These are phyloP conservation scores for Papiliotrema terrestris DNA, from an alignment of 1,284 basidiomycete species.

Conservation along the genomic window DNA sequence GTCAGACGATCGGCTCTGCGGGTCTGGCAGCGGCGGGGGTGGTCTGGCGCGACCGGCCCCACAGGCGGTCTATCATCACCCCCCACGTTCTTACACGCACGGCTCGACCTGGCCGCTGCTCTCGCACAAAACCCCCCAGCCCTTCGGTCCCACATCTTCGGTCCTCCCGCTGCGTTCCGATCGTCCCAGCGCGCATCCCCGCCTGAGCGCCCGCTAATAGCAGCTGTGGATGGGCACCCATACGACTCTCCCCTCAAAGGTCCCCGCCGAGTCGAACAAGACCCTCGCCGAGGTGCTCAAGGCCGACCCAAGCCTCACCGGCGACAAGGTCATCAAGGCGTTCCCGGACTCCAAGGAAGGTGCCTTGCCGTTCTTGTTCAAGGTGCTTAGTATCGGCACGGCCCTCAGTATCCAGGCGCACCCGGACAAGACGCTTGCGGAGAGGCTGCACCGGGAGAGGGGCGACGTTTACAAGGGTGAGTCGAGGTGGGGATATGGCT, in stretches of 20 bases:
- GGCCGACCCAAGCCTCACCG: slow-evolving; percentile 60
- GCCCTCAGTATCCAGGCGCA: slow-evolving; percentile 96
- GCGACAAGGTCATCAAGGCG: slow-evolving; percentile 60
- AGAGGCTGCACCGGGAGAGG: slow-evolving; percentile 66
- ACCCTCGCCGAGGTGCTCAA: slow-evolving; percentile 63
- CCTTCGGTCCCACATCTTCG: too few relatives aligned
- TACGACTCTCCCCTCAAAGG: slow-evolving; percentile 75
- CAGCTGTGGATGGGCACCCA: slow-evolving; percentile 99
- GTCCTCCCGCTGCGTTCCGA: too few relatives aligned
- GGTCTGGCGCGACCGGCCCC: too few relatives aligned
- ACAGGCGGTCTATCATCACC: too few relatives aligned
- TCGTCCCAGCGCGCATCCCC: too few relatives aligned
- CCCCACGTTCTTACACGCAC: too few relatives aligned
- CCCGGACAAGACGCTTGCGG: slow-evolving; percentile 86
- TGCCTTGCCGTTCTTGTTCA: slow-evolving; percentile 88
- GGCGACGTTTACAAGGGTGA: slow-evolving; percentile 87
- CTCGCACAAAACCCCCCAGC: background rate
- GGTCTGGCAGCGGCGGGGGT: too few relatives aligned
- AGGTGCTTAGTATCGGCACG: slow-evolving; percentile 88
- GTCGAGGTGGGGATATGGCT: slow-evolving; percentile 12
- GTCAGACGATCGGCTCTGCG: too few relatives aligned
- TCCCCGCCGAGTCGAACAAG: slow-evolving; percentile 67
- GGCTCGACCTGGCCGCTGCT: too few relatives aligned
- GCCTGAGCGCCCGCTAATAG: too few relatives aligned
- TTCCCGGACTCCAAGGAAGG: slow-evolving; percentile 61